Base-by-base conservation (phyloP, 257 asterid species). In the Solanum piurae region DNA sequence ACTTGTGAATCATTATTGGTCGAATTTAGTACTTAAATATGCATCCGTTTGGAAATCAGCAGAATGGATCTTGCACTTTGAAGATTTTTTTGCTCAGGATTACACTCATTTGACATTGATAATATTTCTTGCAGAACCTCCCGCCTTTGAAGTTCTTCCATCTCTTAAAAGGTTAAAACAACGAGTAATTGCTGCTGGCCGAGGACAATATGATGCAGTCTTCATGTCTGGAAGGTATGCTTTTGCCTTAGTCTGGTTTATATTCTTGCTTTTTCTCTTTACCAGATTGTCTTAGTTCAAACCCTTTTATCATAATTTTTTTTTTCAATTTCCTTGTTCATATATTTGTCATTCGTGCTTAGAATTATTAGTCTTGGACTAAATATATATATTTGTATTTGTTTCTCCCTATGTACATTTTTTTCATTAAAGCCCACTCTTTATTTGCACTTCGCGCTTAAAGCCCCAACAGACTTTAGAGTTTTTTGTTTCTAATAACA, bases 191-290 rank as follows among this genome's bases (percentile, higher is more conserved):
- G 96, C 96, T 31, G 99, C 98, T 13, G 97, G 99, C 37, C 92
- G 94, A 92, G 98, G 98, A 62, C 96, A 93, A 84, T 96, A 95
- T 79, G 95, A 91, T 86, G 98, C 98, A 7, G 98, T 95, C 88
- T 96, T 96, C 93, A 95, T 96, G 98, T 96, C 99, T 23, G 99
- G 99, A 73, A 96, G 99, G 98, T 96, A 92, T 55, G 9, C 69
- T 76, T 64, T 55, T 37, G 14, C 83, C 37, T 44, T 73, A 5
- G 25, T 36, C 87, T 88, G 84, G 72, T 37, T 80, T 42, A 85
- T 80, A 16, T 29, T 80, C 29, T 29, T 80, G 62, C 18, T 16
- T 4, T 25, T 4, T 80, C 85, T 49, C 18, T 80, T 44, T 29
- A 16, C 85, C 1, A 46, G 1, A 49, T 80, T 29, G 42, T 29